Evolutionary conservation across 2,329 filamentous ascomycete species (phyloP).

Genomic region (Phoma herbarum): DNA sequence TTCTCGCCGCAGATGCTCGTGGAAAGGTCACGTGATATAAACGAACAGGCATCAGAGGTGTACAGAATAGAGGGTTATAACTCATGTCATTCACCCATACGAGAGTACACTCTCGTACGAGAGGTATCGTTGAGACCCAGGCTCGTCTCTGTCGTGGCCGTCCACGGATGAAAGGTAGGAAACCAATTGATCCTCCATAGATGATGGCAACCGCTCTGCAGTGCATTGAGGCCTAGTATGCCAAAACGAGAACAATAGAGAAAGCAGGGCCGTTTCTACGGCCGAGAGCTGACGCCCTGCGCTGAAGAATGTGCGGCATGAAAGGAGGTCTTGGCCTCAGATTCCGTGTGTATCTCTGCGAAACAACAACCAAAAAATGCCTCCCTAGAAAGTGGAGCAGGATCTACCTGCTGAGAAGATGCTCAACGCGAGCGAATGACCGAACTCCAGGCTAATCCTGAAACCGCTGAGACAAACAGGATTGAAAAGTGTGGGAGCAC

Average conservation of each 20-base stretch:
- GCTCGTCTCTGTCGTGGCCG: background rate
- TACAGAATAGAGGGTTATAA: background rate
- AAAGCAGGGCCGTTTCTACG: background rate
- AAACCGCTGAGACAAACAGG: background rate
- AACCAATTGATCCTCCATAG: background rate
- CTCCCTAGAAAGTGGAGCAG: conserved; percentile 11
- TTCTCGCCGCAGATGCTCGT: background rate
- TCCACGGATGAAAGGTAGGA: background rate
- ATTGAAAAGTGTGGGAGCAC: background rate
- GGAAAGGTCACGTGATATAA: background rate
- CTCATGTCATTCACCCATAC: background rate
- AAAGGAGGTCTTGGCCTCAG: background rate
- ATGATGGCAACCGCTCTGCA: conserved; percentile 16
- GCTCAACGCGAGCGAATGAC: background rate
- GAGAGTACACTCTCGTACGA: background rate
- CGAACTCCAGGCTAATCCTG: background rate
- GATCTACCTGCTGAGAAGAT: conserved; percentile 12
- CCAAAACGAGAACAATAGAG: conserved; percentile 3
- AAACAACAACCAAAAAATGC: conserved; percentile 4
- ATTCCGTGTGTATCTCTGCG: background rate
- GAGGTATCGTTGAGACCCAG: background rate
- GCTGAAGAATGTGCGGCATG: conserved; percentile 8
- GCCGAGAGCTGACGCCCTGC: background rate
- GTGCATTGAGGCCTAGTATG: background rate
- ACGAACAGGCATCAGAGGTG: background rate